These are phyloP conservation scores for Ogataea hybrid DNA, from an alignment of 1,139 yeast species.

Conservation along the genomic window DNA sequence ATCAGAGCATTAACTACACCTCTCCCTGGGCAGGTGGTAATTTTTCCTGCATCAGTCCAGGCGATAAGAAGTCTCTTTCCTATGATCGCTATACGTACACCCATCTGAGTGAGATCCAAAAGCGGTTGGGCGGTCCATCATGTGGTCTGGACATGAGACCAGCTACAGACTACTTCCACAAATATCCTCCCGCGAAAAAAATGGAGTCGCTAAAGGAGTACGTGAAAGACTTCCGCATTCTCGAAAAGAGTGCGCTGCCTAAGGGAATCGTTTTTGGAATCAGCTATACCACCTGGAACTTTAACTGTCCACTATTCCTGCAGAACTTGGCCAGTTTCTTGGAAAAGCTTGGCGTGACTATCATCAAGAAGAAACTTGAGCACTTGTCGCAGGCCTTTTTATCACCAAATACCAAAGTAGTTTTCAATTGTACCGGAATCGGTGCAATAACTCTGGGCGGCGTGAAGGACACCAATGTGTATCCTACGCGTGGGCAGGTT, in stretches of 20 bases:
- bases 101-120: constrained; percentile 43
- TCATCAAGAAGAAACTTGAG: constrained; percentile 41
- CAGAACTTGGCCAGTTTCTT: constrained; percentile 44
- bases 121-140: constrained; percentile 38
- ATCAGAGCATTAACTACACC: constrained; percentile 64
- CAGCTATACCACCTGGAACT: constrained; percentile 57
- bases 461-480: constrained; percentile 49
- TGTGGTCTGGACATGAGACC: constrained; percentile 56
- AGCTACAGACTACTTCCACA: constrained; percentile 56
- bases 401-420: constrained; percentile 38
- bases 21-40: constrained; percentile 82
- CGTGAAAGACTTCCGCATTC: constrained; percentile 40
- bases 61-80: constrained; percentile 46
- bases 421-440: constrained; percentile 68
- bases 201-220: constrained; percentile 44
- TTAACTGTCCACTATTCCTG: constrained; percentile 63
- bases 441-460: constrained; percentile 60
- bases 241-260: constrained; percentile 40
- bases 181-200: constrained; percentile 41
- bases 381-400: constrained; percentile 55
- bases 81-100: constrained; percentile 58
- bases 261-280: constrained; percentile 52
- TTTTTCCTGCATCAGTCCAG: constrained; percentile 63
- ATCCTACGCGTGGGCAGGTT: constrained; percentile 68
- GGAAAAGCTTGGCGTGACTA: constrained; percentile 43